Base-by-base conservation (phyloP, 2,329 filamentous ascomycete species). In the Fusarium buharicum region DNA sequence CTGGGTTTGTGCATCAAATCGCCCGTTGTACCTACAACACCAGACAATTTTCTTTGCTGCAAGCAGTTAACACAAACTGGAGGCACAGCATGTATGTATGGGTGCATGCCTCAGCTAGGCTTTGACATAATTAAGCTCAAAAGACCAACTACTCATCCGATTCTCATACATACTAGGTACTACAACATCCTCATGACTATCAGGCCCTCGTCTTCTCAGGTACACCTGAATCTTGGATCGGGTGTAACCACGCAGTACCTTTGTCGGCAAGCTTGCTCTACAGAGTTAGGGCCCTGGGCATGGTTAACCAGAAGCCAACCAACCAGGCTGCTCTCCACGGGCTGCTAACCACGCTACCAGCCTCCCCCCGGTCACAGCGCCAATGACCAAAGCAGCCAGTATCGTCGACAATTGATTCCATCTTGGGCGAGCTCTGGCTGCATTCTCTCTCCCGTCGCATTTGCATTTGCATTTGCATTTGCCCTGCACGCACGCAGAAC, bases 391-490 rank as follows among this genome's bases (percentile, higher is more conserved):
- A 59, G 40, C 44, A 57, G 52, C 46, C 51, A 60, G 55, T 55
- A 67, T 53, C 50, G 40, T 64, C 50, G 53, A 60, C 53, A 52
- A 52, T 56, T 62, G 53, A 64, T 67, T 58, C 61, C 61, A 63
- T 57, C 40, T 51, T 52, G 55, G 45, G 39, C 49, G 55, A 50
- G 56, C 48, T 48, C 59, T 60, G 48, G 54, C 40, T 62, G 39
- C 18, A 40, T 37, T 47, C 39, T 44, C 41, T 10, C 11, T 27
- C 5, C 9, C 9, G 24, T 27, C 24, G 24, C 24, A 6, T 27
- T 27, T 27, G 47, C 37, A 34, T 40, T 41, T 37, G 30, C 51
- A 31, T 44, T 55, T 38, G 37, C 38, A 38, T 55, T 16, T 36
- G 22, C 18, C 36, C 45, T 33, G n/a, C 33, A 34, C n/a, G 10